Evolutionary conservation across 2,329 filamentous ascomycete species (phyloP), one percentile per base, ranked within the genome.

Genomic region (Aspergillus thermomutatus): DNA sequence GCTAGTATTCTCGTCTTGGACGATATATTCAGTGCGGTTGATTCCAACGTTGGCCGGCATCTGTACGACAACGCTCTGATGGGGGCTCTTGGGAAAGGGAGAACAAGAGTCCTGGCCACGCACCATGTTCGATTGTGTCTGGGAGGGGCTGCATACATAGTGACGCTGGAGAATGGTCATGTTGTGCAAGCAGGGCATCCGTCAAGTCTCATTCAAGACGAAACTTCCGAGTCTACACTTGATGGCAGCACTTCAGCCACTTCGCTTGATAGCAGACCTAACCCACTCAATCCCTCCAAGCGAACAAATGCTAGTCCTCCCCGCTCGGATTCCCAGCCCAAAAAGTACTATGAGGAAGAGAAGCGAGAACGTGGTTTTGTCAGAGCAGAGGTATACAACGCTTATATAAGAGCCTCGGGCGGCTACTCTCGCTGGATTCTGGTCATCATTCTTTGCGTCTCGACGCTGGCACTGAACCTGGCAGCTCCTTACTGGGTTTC

Each of bases 21-120:
- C 69, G 90, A 93, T 67, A 88, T 92, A 48, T 91, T 93, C 69
- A 90, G 87, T 67, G 76, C 90, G 14, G 86, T 93, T 3, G 90
- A 94, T 69, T 87, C 88, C 4, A 88, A 92, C 65, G 88, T 91
- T 26, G 89, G 89, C 11, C 82, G 87, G 27, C 87, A 90, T 64
- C 86, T 92, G 53, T 91, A 89, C 61, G 87, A 91, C 61, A 82
- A 89, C 56, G 91, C 87, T 60, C 77, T 92, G 5, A 85, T 82
- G 2, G 89, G 89, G 7, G 81, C 87, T 48, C 80, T 92, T 17
- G 86, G 86, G 59, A 71, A 79, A 37, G 87, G 85, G 0, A 78
- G 90, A 56, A 93, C 90, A 1, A 79, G 89, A 34, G 89, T 93
- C 49, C 76, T 93, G 4, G 89, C 91, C 21, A 93, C 90, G 0